Conservation (phyloP, 225 moss, liverwort and hornwort species). For the Physcomitrium patens region DNA sequence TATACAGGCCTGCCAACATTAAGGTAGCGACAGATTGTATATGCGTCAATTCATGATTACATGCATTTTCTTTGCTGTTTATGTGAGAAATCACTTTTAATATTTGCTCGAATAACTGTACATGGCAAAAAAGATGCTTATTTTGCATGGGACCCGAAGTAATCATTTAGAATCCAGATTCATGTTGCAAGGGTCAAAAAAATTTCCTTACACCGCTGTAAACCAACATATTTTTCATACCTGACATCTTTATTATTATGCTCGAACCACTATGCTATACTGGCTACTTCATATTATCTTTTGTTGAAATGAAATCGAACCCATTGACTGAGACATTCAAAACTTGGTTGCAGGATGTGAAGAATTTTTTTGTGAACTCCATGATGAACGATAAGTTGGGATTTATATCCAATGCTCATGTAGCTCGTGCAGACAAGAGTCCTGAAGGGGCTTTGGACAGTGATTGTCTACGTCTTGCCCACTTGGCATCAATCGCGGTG, state of each 20-base stretch:
- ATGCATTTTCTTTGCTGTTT: slow-evolving; percentile 4
- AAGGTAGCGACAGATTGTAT: slow-evolving; percentile 38
- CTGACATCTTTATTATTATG: neutral
- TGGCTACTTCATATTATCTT: neutral
- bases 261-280: slow-evolving; percentile 10
- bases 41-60: neutral
- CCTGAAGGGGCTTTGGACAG: slow-evolving; percentile 72
- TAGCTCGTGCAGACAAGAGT: slow-evolving; percentile 79
- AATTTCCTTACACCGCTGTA: neutral
- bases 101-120: neutral
- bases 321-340: slow-evolving; percentile 14
- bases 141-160: neutral
- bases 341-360: slow-evolving; percentile 68
- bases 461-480: slow-evolving; percentile 61
- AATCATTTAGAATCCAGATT: neutral
- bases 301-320: neutral
- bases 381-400: slow-evolving; percentile 86
- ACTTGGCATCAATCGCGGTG: slow-evolving; percentile 77
- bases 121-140: neutral
- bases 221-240: neutral
- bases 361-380: slow-evolving; percentile 72
- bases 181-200: slow-evolving; percentile 1
- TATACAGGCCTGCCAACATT: slow-evolving; percentile 43
- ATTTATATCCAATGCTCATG: slow-evolving; percentile 83
- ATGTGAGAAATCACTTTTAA: neutral